phyloP scores from a whole-genome alignment of 805 yeast genomes.

The Saccharomycopsis sp. region DNA sequence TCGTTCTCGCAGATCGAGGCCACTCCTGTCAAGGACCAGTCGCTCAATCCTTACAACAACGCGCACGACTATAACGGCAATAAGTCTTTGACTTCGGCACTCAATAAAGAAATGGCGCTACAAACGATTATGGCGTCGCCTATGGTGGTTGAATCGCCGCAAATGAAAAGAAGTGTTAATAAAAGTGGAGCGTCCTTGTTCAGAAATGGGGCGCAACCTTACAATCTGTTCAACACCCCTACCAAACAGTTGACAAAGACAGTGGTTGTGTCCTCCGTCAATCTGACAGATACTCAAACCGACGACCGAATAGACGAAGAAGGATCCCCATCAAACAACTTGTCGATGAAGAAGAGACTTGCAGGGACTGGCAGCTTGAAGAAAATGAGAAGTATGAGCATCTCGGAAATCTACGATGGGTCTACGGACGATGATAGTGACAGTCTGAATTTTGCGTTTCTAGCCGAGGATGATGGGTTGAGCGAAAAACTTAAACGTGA shows the following conservation, averaged over 20 bases:
- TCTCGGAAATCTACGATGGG: not conserved
- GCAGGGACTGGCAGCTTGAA: not conserved
- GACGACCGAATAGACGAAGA: not conserved
- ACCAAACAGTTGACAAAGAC: not conserved
- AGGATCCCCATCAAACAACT: not conserved
- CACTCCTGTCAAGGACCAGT: constrained; percentile 14
- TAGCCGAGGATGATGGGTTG: not conserved
- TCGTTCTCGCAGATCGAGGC: constrained; percentile 20
- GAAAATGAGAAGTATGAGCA: not conserved
- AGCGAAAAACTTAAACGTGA: not conserved
- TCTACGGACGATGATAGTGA: not conserved
- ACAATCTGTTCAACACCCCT: not conserved
- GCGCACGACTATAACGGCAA: not conserved
- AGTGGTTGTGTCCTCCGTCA: not conserved
- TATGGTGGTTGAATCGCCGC: not conserved
- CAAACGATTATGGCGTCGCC: not conserved
- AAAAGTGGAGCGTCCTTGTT: not conserved
- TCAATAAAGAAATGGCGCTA: not conserved
- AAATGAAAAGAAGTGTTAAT: not conserved
- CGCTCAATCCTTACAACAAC: not conserved
- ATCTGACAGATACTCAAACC: not conserved
- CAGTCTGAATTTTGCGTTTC: not conserved
- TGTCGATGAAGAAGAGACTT: not conserved
- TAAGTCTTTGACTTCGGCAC: not conserved
- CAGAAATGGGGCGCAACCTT: not conserved